A percentile compares a stretch with the other conserved stretches of the same genome.
phyloP scores from a whole-genome alignment of 106 monocot species.

The Acorus calamus region DNA sequence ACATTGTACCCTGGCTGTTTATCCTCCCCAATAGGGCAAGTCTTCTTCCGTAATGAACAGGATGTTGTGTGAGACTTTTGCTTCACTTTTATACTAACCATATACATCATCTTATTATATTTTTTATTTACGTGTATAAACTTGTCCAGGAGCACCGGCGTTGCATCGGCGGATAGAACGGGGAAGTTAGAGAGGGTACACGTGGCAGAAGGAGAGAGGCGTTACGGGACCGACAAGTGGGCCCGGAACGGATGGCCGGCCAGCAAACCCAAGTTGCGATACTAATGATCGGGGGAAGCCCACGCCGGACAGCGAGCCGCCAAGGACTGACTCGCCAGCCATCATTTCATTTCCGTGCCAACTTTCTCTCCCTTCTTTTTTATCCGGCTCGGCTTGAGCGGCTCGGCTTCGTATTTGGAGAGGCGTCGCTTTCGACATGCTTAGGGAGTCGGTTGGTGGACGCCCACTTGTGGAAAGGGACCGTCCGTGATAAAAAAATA shows the following conservation, averaged over 20 bases:
- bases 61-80: slow-evolving; percentile 53
- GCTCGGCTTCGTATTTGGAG: slow-evolving; percentile 32
- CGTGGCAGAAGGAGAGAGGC: background rate
- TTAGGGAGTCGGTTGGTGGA: slow-evolving; percentile 29
- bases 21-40: no score
- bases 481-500: background rate
- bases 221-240: background rate
- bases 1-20: no score
- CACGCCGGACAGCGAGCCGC: slow-evolving; percentile 68
- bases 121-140: background rate
- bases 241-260: slow-evolving; percentile 1
- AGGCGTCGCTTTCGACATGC: slow-evolving; percentile 30
- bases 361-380: background rate
- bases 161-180: slow-evolving; percentile 1
- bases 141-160: background rate
- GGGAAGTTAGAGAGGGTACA: background rate
- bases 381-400: background rate
- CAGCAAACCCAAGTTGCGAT: slow-evolving; percentile 14
- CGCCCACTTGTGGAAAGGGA: slow-evolving; percentile 20
- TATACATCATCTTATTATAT: no score
- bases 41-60: no score
- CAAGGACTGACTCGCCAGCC: slow-evolving; percentile 18
- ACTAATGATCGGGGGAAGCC: slow-evolving; percentile 52
- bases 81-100: slow-evolving; percentile 33
- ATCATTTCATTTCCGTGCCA: slow-evolving; percentile 1